Conservation (phyloP, 2,329 filamentous ascomycete species). For the Claviceps digitariae region DNA sequence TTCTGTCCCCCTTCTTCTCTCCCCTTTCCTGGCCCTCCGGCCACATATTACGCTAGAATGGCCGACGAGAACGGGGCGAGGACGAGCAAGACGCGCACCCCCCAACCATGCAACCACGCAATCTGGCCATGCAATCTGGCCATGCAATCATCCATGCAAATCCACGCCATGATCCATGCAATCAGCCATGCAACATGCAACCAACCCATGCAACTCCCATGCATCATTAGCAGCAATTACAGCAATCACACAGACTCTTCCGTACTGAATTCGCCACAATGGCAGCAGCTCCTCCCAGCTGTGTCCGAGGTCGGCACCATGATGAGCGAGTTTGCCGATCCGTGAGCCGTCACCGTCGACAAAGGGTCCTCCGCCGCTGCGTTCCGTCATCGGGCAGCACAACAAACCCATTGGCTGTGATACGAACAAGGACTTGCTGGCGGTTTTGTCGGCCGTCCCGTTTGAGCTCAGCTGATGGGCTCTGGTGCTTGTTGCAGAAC, state of each 20-base stretch:
- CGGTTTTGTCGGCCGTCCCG: too few relatives aligned
- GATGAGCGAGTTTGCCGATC: background rate
- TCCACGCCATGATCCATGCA: too few relatives aligned
- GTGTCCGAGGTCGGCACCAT: background rate
- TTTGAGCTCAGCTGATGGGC: too few relatives aligned
- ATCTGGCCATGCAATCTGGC: background rate
- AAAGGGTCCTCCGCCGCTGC: background rate
- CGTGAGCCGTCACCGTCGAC: background rate
- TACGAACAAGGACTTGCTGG: background rate
- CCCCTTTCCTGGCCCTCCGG: too few relatives aligned
- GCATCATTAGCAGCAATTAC: background rate
- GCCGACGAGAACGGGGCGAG: too few relatives aligned
- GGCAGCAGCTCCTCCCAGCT: background rate
- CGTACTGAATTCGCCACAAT: background rate
- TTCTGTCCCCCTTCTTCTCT: too few relatives aligned
- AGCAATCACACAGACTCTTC: background rate
- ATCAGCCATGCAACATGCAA: too few relatives aligned
- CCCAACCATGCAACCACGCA: too few relatives aligned
- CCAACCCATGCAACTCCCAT: background rate
- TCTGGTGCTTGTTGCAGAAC: too few relatives aligned
- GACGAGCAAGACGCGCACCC: too few relatives aligned
- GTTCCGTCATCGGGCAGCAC: background rate
- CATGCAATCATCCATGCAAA: background rate
- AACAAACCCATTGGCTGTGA: background rate
- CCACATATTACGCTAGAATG: too few relatives aligned